Conservation (phyloP, 805 yeast species). For the Myxozyma nipponensis region DNA sequence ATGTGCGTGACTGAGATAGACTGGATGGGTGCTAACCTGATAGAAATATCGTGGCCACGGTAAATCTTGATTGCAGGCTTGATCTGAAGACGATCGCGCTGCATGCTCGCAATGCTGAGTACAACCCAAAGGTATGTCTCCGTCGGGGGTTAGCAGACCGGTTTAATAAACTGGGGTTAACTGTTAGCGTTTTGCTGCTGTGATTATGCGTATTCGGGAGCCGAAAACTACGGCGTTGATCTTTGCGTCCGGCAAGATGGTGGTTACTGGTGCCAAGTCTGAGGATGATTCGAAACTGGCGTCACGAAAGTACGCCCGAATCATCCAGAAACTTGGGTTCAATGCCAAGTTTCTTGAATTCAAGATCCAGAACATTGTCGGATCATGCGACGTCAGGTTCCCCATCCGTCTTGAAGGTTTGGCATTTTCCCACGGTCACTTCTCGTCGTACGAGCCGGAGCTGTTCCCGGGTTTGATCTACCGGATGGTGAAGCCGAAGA, state of each 20-base stretch:
- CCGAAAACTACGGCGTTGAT: conserved; percentile 97
- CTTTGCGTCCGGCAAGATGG: conserved; percentile 99
- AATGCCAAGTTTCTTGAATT: conserved; percentile 97
- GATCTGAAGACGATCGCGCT: conserved; percentile 95
- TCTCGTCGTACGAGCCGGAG: conserved; percentile 86
- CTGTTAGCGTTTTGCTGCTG: conserved; percentile 86
- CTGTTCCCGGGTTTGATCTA: conserved; percentile 96
- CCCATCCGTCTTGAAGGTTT: conserved; percentile 96
- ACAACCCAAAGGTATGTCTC: conserved; percentile 66
- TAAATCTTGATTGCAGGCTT: conserved; percentile 89
- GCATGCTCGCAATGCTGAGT: conserved; percentile 98
- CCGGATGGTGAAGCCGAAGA: conserved; percentile 99
- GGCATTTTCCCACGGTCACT: conserved; percentile 97
- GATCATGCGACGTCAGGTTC: conserved; percentile 97
- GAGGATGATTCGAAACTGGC: conserved; percentile 99
- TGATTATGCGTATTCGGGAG: conserved; percentile 97
- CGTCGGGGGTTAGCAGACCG: not conserved
- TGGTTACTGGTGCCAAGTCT: conserved; percentile 97
- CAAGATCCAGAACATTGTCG: conserved; percentile 96
- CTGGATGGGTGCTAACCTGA: not conserved
- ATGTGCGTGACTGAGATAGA: not conserved
- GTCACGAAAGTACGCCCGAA: conserved; percentile 95
- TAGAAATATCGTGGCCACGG: conserved; percentile 96
- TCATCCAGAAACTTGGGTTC: conserved; percentile 95
- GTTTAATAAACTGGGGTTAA: not conserved